Evolutionary conservation across 1,284 basidiomycete genomes (phyloP).

Genomic region (Fomitopsis palustris): DNA sequence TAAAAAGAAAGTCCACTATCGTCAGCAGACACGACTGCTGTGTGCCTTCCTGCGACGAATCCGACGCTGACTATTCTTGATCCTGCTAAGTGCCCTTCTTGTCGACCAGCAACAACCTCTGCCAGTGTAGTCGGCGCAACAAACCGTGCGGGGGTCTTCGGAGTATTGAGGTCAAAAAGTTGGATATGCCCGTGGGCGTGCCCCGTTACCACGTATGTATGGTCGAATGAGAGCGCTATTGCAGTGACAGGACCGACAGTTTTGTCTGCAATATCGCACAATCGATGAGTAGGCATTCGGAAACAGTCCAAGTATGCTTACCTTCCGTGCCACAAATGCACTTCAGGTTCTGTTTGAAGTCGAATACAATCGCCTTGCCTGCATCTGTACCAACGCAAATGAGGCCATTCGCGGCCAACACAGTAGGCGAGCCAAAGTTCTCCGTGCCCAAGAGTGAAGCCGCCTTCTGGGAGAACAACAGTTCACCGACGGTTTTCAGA

Average conservation of each 20-base stretch:
- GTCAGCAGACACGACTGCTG: conserved; percentile 91
- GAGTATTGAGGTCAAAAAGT: conserved; percentile 80
- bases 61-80: conserved; percentile 84
- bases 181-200: conserved; percentile 85
- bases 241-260: conserved; percentile 83
- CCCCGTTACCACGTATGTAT: conserved; percentile 90
- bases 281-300: neutral
- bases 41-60: conserved; percentile 93
- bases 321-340: conserved; percentile 72
- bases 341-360: conserved; percentile 85
- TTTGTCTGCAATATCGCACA: conserved; percentile 39
- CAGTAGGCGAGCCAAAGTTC: conserved; percentile 66
- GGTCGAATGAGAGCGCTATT: conserved; percentile 88
- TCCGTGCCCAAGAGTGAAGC: conserved; percentile 58
- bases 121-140: conserved; percentile 70
- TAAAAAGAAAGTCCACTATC: conserved; percentile 93
- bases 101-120: conserved; percentile 74
- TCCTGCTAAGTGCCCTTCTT: conserved; percentile 91
- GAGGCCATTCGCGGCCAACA: conserved; percentile 83
- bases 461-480: conserved; percentile 60
- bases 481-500: conserved; percentile 57
- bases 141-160: conserved; percentile 62
- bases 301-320: conserved; percentile 46
- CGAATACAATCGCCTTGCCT: conserved; percentile 83
- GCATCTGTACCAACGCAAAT: conserved; percentile 86